Percentiles rank a stretch among this genome's conserved stretches.
These are phyloP conservation scores for Clathrus columnatus DNA, from an alignment of 768 basidiomycete species.

Conservation along the genomic window DNA sequence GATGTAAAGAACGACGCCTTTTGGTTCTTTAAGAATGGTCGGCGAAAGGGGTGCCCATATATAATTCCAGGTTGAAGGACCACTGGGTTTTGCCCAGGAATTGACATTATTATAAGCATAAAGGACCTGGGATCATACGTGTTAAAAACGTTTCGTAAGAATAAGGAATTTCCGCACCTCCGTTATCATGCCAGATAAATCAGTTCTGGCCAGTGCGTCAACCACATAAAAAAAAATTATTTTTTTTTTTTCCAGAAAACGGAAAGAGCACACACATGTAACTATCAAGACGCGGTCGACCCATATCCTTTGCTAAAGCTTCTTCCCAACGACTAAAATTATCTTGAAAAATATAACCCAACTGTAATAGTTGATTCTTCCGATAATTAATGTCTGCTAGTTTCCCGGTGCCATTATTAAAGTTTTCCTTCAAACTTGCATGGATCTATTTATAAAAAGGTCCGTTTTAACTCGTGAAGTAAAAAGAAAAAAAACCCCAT, in stretches of 20 bases:
- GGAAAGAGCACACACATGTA: constrained; percentile 38
- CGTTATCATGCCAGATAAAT: constrained; percentile 3
- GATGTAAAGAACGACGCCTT: constrained; percentile 64
- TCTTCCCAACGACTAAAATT: constrained; percentile 53
- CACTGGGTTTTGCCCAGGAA: constrained; percentile 61
- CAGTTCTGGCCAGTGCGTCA: not conserved
- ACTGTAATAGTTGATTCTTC: constrained; percentile 67
- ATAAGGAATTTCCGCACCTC: constrained; percentile 17
- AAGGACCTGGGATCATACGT: constrained; percentile 31
- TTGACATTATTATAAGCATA: constrained; percentile 54
- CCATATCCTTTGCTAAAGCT: constrained; percentile 53
- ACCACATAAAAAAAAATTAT: not conserved
- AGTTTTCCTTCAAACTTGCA: constrained; percentile 42
- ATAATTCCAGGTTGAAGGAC: constrained; percentile 47
- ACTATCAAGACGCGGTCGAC: constrained; percentile 51
- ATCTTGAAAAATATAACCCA: constrained; percentile 68
- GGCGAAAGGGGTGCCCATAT: constrained; percentile 44
- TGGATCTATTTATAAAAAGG: constrained; percentile 40
- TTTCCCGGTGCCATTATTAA: constrained; percentile 46
- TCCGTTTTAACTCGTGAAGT: not conserved
- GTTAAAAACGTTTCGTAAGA: constrained; percentile 10
- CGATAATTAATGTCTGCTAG: constrained; percentile 55
- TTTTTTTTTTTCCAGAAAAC: too few species aligned
- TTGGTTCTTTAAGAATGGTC: constrained; percentile 62
- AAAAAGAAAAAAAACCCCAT: not conserved